phyloP scores from a whole-genome alignment of 2,329 filamentous ascomycete species.

The Penicillium sp. region DNA sequence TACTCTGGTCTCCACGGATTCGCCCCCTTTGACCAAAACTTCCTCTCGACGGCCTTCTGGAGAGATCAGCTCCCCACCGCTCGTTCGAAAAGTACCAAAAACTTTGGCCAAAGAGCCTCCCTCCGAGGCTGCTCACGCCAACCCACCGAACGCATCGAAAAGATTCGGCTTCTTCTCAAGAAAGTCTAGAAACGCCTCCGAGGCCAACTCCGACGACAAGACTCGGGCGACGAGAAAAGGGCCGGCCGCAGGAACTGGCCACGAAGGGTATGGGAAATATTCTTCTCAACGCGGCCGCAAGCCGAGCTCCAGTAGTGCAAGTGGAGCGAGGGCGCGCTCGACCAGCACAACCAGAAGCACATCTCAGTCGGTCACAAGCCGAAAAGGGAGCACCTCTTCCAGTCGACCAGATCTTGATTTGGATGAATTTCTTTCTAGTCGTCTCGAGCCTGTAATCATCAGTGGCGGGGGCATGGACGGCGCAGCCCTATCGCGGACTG shows the following conservation, averaged over 20 bases:
- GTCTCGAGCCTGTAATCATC: conserved; percentile 47
- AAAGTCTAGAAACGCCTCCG: conserved; percentile 59
- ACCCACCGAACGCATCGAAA: conserved; percentile 41
- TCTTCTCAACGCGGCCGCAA: conserved; percentile 39
- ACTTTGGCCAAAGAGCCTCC: conserved; percentile 31
- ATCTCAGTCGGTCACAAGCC: conserved; percentile 30
- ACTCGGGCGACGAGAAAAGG: conserved; percentile 61
- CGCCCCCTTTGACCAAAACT: conserved; percentile 26
- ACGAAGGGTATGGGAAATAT: conserved; percentile 59
- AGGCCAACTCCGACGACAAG: conserved; percentile 47
- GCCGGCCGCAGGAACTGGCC: conserved; percentile 84
- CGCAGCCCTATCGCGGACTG: conserved; percentile 30
- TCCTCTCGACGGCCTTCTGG: conserved; percentile 30
- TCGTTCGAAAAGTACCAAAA: conserved; percentile 28
- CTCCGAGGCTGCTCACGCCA: conserved; percentile 25
- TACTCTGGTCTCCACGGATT: conserved; percentile 35
- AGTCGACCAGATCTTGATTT: conserved; percentile 39
- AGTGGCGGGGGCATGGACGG: conserved; percentile 39
- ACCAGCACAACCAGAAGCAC: conserved; percentile 36
- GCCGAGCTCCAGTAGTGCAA: conserved; percentile 37
- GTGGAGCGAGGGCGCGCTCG: conserved; percentile 35
- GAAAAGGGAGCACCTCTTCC: conserved; percentile 37
- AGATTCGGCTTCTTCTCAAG: conserved; percentile 75
- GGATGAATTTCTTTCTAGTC: conserved; percentile 44
- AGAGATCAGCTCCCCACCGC: conserved; percentile 27